A percentile compares a stretch with the other conserved stretches of the same genome.
phyloP scores from a whole-genome alignment of 2,329 filamentous ascomycete genomes.

The Epichloe hybrida region DNA sequence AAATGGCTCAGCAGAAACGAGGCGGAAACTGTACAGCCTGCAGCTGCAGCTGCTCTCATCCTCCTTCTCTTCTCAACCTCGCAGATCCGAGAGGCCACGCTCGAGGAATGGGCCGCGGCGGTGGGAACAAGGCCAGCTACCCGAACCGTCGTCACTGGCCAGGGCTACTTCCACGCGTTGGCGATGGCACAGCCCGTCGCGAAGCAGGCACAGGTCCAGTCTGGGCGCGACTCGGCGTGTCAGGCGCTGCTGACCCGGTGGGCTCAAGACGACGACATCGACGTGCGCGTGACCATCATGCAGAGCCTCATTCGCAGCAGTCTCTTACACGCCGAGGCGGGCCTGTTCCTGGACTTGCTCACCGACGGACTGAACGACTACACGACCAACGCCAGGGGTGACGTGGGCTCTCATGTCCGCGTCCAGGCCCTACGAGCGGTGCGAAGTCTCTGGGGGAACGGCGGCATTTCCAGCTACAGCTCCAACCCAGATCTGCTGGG shows the following conservation, averaged over 20 bases:
- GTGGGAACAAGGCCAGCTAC: slow-evolving; percentile 22
- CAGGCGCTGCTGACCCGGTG: slow-evolving; percentile 38
- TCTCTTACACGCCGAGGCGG: slow-evolving; percentile 27
- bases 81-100: slow-evolving; percentile 21
- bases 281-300: slow-evolving; percentile 41
- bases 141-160: slow-evolving; percentile 25
- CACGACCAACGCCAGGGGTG: slow-evolving; percentile 75
- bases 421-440: slow-evolving; percentile 69
- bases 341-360: slow-evolving; percentile 32
- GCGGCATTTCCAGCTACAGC: slow-evolving; percentile 8
- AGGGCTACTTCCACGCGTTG: slow-evolving; percentile 41
- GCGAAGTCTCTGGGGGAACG: slow-evolving; percentile 41
- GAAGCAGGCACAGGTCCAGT: slow-evolving; percentile 4
- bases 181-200: slow-evolving; percentile 33
- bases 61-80: slow-evolving; percentile 31
- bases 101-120: slow-evolving; percentile 33
- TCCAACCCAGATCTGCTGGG: slow-evolving; percentile 12
- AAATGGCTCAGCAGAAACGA: slow-evolving; percentile 38
- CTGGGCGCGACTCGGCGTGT: slow-evolving; percentile 22
- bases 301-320: slow-evolving; percentile 36
- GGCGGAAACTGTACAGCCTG: slow-evolving; percentile 32
- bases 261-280: slow-evolving; percentile 33
- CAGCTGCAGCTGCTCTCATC: slow-evolving; percentile 36
- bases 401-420: slow-evolving; percentile 77
- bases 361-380: slow-evolving; percentile 67